These are phyloP conservation scores for Jacaranda mimosifolia DNA, from an alignment of 257 asterid genomes.

Conservation along the genomic window DNA sequence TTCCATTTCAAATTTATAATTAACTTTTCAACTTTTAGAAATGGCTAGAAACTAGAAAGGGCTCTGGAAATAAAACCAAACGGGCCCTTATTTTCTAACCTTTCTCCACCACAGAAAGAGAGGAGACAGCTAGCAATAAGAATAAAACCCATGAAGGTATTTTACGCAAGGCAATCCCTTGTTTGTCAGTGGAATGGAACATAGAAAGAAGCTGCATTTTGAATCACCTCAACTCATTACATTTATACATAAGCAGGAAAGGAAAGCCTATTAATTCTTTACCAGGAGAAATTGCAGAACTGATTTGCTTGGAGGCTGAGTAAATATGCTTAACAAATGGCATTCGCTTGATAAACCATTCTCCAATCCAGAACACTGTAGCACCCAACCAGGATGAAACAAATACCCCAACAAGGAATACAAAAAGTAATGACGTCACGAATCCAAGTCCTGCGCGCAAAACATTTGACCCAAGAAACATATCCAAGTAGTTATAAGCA, in stretches of 20 bases:
- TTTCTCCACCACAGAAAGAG: neutral
- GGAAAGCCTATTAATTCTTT: slow-evolving; percentile 25
- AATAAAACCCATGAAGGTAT: slow-evolving; percentile 13
- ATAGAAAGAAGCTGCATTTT: slow-evolving; percentile 19
- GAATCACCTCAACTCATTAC: slow-evolving; percentile 16
- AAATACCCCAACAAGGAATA: slow-evolving; percentile 81
- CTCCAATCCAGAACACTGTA: slow-evolving; percentile 89
- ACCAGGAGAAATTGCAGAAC: slow-evolving; percentile 97
- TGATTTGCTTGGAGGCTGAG: slow-evolving; percentile 95
- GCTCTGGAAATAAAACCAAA: no score
- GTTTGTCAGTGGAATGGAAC: slow-evolving; percentile 13
- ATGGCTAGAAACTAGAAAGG: no score
- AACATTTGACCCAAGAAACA: slow-evolving; percentile 29
- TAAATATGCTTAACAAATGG: slow-evolving; percentile 82
- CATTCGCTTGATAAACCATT: slow-evolving; percentile 91
- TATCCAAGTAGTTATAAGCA: slow-evolving; percentile 29
- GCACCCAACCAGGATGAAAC: slow-evolving; percentile 96
- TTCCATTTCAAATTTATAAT: no score
- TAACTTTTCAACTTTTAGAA: no score
- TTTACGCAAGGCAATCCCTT: slow-evolving; percentile 15
- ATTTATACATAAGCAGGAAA: slow-evolving; percentile 14
- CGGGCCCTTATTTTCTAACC: no score
- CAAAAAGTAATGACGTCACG: slow-evolving; percentile 80
- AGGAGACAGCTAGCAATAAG: slow-evolving; percentile 10
- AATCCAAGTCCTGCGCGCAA: slow-evolving; percentile 89